These are phyloP conservation scores for Mycosarcoma mackinlayi DNA, from an alignment of 1,284 basidiomycete species.

Conservation along the genomic window DNA sequence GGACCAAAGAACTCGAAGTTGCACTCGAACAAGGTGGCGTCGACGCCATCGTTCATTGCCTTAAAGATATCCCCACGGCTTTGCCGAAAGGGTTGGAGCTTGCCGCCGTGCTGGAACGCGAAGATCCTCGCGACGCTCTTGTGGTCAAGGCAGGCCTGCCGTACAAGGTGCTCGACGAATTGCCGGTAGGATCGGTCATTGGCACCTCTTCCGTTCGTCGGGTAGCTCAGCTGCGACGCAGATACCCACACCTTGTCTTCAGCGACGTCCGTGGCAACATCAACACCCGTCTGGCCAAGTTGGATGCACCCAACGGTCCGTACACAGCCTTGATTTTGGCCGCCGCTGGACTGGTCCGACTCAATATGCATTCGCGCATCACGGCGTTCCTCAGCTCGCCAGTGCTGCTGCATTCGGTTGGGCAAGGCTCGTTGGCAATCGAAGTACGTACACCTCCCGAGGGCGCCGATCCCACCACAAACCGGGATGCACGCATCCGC, in stretches of 20 bases:
- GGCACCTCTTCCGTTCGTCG: slow-evolving; percentile 94
- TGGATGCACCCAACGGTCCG: slow-evolving; percentile 85
- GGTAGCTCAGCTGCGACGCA: slow-evolving; percentile 87
- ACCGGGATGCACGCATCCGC: slow-evolving; percentile 61
- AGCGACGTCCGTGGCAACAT: slow-evolving; percentile 77
- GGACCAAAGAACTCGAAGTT: slow-evolving; percentile 95
- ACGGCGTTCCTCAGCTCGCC: slow-evolving; percentile 80
- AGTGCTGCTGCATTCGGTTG: slow-evolving; percentile 86
- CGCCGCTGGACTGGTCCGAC: slow-evolving; percentile 88
- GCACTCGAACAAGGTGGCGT: slow-evolving; percentile 79
- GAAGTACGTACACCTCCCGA: slow-evolving; percentile 77
- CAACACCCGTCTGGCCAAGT: slow-evolving; percentile 84
- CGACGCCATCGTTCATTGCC: slow-evolving; percentile 91
- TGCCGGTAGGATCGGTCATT: slow-evolving; percentile 88
- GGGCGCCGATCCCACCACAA: slow-evolving; percentile 44
- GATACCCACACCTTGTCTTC: slow-evolving; percentile 83
- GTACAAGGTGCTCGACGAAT: slow-evolving; percentile 80
- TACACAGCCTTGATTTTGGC: slow-evolving; percentile 93
- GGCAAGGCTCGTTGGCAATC: slow-evolving; percentile 90
- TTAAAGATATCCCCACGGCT: slow-evolving; percentile 93
- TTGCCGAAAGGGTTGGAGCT: slow-evolving; percentile 86
- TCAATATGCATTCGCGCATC: slow-evolving; percentile 79
- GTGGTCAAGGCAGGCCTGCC: slow-evolving; percentile 82
- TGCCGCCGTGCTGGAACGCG: slow-evolving; percentile 85
- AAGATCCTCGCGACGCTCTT: slow-evolving; percentile 88